These are phyloP conservation scores for Neopestalotiopsis rosae DNA, from an alignment of 2,329 filamentous ascomycete species.

Conservation along the genomic window DNA sequence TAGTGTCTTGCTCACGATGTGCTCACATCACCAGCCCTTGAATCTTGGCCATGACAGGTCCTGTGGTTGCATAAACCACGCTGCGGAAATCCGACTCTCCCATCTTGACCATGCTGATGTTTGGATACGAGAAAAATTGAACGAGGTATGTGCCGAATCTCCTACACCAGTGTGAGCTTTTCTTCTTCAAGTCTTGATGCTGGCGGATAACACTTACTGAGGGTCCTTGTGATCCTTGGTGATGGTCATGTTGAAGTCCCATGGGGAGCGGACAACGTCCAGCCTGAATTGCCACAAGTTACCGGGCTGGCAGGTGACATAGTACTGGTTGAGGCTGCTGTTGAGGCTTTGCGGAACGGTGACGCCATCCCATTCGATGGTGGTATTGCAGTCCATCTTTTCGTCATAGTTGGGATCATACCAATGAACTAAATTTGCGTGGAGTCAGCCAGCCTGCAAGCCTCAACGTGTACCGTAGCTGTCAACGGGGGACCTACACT, in stretches of 20 bases:
- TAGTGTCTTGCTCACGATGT: background rate
- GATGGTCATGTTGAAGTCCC: slow-evolving; percentile 19
- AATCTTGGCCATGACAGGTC: slow-evolving; percentile 14
- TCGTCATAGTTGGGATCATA: slow-evolving; percentile 21
- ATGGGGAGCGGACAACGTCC: background rate
- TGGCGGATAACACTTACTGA: slow-evolving; percentile 6
- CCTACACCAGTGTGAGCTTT: background rate
- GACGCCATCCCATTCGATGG: slow-evolving; percentile 32
- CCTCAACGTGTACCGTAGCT: background rate
- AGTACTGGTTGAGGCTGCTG: slow-evolving; percentile 23
- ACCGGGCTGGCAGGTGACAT: slow-evolving; percentile 19
- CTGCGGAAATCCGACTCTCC: slow-evolving; percentile 11
- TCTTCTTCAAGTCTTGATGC: too few relatives aligned
- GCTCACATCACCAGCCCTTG: slow-evolving; percentile 13
- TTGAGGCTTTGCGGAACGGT: slow-evolving; percentile 32
- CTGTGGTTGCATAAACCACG: slow-evolving; percentile 8
- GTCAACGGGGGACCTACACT: slow-evolving; percentile 11
- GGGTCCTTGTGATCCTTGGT: slow-evolving; percentile 13
- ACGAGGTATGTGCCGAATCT: background rate
- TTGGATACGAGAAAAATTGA: slow-evolving; percentile 16
- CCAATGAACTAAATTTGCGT: slow-evolving; percentile 14
- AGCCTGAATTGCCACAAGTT: slow-evolving; percentile 20
- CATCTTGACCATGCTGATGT: slow-evolving; percentile 14
- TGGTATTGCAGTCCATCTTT: slow-evolving; percentile 22
- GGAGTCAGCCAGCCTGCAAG: background rate